Conservation (phyloP, 495 filamentous ascomycete species). For the Pseudevernia furfuracea region DNA sequence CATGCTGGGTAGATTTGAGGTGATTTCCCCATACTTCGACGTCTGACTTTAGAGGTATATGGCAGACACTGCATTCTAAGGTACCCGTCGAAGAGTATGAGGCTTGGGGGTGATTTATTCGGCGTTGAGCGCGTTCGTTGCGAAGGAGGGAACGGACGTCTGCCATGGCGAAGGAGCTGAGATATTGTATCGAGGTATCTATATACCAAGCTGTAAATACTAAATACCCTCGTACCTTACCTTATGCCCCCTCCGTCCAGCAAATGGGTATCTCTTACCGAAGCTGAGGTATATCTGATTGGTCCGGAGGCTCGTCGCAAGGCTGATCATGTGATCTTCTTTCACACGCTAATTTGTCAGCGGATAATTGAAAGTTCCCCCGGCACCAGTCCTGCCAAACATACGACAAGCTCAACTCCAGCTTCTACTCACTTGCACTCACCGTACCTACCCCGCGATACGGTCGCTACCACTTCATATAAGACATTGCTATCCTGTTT, state of each 20-base stretch:
- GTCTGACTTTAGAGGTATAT: slow-evolving; percentile 49
- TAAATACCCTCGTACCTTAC: no score
- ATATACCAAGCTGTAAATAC: no score
- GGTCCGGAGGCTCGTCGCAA: neutral
- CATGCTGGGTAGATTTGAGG: slow-evolving; percentile 22
- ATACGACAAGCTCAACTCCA: slow-evolving; percentile 11
- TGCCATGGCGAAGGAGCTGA: slow-evolving; percentile 49
- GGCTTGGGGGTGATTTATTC: slow-evolving; percentile 59
- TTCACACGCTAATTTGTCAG: neutral
- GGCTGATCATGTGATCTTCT: neutral
- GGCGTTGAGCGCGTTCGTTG: slow-evolving; percentile 69
- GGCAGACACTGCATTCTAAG: slow-evolving; percentile 53
- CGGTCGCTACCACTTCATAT: neutral
- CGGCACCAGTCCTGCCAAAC: neutral
- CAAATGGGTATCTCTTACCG: neutral
- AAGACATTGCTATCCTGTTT: neutral
- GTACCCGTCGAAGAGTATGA: slow-evolving; percentile 53
- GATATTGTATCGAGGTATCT: no score
- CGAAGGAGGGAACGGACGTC: slow-evolving; percentile 77
- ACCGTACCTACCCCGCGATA: neutral
- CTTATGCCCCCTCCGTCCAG: no score
- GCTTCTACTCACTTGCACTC: slow-evolving; percentile 7
- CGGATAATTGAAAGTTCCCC: neutral
- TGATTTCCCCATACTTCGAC: slow-evolving; percentile 31
- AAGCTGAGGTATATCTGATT: neutral